Percentiles rank a stretch among this genome's conserved stretches.
These are phyloP conservation scores for Pyrus communis DNA, from an alignment of 306 rosid genomes.

Conservation along the genomic window DNA sequence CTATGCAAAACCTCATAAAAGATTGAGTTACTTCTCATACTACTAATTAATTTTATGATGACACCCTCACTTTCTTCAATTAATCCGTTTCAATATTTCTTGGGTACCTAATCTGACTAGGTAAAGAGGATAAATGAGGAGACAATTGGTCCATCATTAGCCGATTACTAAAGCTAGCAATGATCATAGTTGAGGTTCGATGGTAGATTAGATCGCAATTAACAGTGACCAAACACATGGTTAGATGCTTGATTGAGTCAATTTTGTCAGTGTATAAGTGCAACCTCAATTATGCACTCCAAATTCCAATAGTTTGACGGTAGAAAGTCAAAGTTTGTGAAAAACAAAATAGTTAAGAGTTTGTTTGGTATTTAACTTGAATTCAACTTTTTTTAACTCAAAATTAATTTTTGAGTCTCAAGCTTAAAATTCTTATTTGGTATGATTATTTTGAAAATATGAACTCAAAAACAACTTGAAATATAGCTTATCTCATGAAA, in stretches of 20 bases:
- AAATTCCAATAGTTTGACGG: slow-evolving; percentile 7
- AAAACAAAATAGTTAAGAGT: too few relatives aligned
- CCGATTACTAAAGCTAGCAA: neutral
- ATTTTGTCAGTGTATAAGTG: slow-evolving; percentile 4
- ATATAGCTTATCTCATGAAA: too few relatives aligned
- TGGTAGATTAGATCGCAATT: neutral
- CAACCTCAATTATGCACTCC: slow-evolving; percentile 9
- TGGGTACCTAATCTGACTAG: neutral
- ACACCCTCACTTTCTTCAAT: too few relatives aligned
- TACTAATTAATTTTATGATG: too few relatives aligned
- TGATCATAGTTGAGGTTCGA: neutral
- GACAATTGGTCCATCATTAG: neutral
- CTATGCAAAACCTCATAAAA: too few relatives aligned
- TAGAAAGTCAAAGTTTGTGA: slow-evolving; percentile 3
- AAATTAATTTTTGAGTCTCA: too few relatives aligned
- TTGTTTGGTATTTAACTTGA: too few relatives aligned
- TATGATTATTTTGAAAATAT: too few relatives aligned
- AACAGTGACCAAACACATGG: neutral
- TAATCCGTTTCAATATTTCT: neutral
- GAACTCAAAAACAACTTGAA: too few relatives aligned
- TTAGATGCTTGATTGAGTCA: slow-evolving; percentile 10
- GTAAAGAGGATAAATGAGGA: neutral
- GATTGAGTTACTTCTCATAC: accelerated
- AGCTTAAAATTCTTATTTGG: too few relatives aligned
- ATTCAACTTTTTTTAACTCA: too few relatives aligned